Evolutionary conservation across 805 yeast genomes (phyloP), one percentile per base, ranked within the genome.

Genomic region (Suhomyces sp.): DNA sequence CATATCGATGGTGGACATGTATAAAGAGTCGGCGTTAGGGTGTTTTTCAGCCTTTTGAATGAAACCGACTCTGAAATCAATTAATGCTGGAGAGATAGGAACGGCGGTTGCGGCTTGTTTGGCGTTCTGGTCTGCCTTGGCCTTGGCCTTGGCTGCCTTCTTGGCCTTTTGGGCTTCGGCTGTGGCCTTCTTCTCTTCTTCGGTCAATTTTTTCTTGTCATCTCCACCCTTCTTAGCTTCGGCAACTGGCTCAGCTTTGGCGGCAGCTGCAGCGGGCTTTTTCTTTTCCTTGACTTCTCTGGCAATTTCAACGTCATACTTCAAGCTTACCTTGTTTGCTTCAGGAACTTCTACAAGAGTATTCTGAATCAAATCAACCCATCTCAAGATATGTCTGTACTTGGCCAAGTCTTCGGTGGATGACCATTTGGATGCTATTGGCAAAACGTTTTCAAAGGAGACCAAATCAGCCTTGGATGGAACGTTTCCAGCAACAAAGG

Each of bases 1-100:
- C 79, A 89, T 85, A 57, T 96, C 89, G 63, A 94, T 94, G 48
- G 99, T 94, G 25, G 98, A 94, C 52, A 94, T 97, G 69, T 94
- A 94, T 63, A 94, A 79, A 1, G 97, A 81, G 73, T 94, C 99
- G 33, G 99, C 99, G 70, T 94, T 93, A 57, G 99, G 99, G 76
- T 94, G 99, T 71, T 89, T 89, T 65, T 89, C 79, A 49, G 97
- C 97, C 77, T 96, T 94, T 76, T 93, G 91, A 65, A 94, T 94
- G 79, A 86, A 90, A 49, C 99, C 99, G 56, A 94, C 97, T 68
- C 96, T 84, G 73, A 94, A 84, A 68, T 92, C 97, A 66, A 94
- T 84, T 79, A 85, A 76, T 17, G 96, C 82, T 52, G 98, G 97
- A 61, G 77, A 78, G 60, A 93, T 86, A 50, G 88, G 86, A 31